Conservation (phyloP, 176 grass and related monocot species). For the Avena eriantha region DNA sequence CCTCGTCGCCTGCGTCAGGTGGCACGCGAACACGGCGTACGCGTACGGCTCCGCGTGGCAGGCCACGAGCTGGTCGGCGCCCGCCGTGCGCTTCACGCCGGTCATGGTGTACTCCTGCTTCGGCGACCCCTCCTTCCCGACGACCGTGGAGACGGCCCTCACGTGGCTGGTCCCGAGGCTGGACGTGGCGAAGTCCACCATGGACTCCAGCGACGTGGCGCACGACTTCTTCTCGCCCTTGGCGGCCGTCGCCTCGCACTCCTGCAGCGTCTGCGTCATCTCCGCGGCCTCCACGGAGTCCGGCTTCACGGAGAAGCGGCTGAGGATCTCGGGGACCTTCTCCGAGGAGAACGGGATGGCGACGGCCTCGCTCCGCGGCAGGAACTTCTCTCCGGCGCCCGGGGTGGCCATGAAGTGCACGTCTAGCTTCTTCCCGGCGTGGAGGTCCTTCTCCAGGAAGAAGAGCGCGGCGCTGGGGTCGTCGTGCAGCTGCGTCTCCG, state of each 20-base stretch:
- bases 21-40: constrained; percentile 89
- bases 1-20: constrained; percentile 59
- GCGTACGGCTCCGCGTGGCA: constrained; percentile 84
- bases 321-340: constrained; percentile 64
- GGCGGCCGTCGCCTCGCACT: constrained; percentile 63
- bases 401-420: constrained; percentile 55
- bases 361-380: constrained; percentile 59
- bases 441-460: constrained; percentile 75
- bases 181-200: constrained; percentile 84
- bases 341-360: constrained; percentile 75
- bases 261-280: constrained; percentile 59
- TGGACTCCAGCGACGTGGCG: constrained; percentile 89
- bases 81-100: constrained; percentile 42
- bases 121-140: constrained; percentile 43
- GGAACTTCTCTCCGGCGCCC: constrained; percentile 47
- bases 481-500: constrained; percentile 70
- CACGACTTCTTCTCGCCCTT: constrained; percentile 77
- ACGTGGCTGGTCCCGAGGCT: constrained; percentile 71
- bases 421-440: constrained; percentile 59
- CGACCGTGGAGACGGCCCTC: constrained; percentile 52
- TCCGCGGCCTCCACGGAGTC: constrained; percentile 60
- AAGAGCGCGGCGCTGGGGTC: constrained; percentile 67
- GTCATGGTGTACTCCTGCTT: constrained; percentile 67
- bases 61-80: constrained; percentile 46
- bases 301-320: constrained; percentile 59